Conservation (phyloP, 164 flowering plant species). For the Kingdonia uniflora region DNA sequence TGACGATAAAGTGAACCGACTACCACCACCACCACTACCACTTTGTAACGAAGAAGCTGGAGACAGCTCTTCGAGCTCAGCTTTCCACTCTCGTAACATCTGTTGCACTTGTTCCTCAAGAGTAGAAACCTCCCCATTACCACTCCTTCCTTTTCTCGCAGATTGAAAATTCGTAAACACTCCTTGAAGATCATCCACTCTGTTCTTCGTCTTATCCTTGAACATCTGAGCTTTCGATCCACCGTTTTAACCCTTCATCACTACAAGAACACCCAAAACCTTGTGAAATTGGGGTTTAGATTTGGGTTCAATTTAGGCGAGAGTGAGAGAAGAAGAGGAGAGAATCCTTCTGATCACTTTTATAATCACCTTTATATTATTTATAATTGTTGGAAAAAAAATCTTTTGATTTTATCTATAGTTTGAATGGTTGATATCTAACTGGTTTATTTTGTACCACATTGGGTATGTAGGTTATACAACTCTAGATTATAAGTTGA, state of each 20-base stretch:
- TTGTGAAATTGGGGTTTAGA: too few relatives aligned
- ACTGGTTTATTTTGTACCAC: too few relatives aligned
- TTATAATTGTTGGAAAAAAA: too few relatives aligned
- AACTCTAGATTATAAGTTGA: too few relatives aligned
- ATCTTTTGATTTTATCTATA: too few relatives aligned
- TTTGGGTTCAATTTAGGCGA: too few relatives aligned
- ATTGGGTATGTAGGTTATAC: too few relatives aligned
- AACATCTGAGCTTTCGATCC: conserved; percentile 29
- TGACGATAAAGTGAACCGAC: conserved; percentile 42
- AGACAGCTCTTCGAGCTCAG: conserved; percentile 87
- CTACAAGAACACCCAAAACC: neutral
- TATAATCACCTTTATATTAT: too few relatives aligned
- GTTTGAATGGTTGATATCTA: too few relatives aligned
- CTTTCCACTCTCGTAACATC: conserved; percentile 95
- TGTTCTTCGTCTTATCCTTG: conserved; percentile 83
- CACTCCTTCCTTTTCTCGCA: conserved; percentile 86
- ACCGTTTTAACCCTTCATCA: too few relatives aligned
- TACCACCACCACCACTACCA: conserved; percentile 34
- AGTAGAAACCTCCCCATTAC: conserved; percentile 36
- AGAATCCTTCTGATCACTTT: too few relatives aligned
- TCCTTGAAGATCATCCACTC: conserved; percentile 89
- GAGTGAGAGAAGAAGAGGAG: too few relatives aligned
- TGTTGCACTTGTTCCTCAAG: conserved; percentile 89
- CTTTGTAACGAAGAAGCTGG: conserved; percentile 90
- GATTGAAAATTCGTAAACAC: conserved; percentile 79